phyloP scores from a whole-genome alignment of 805 yeast genomes.

The Wickerhamiella siamensis region DNA sequence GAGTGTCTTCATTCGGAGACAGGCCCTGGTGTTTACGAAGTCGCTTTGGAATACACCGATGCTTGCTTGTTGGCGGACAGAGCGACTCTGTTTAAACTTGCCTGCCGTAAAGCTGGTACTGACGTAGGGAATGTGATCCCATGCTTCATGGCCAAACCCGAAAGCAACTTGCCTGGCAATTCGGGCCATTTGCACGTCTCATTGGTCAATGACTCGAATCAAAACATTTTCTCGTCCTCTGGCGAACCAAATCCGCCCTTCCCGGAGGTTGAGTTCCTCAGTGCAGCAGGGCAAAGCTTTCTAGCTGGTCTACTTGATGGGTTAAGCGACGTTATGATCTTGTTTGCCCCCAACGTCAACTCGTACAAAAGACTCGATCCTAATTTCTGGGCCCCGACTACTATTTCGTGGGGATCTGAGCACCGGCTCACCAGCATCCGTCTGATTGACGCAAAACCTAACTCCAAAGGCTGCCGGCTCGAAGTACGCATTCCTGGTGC shows the following conservation, averaged over 20 bases:
- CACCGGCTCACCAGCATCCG: constrained; percentile 25
- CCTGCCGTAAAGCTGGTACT: constrained; percentile 21
- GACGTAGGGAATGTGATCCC: constrained; percentile 19
- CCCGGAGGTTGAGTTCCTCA: constrained; percentile 19
- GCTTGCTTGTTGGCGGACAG: constrained; percentile 23
- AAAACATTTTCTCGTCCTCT: constrained; percentile 18
- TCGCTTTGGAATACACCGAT: constrained; percentile 22
- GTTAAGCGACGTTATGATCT: constrained; percentile 24
- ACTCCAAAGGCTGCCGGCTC: constrained; percentile 20
- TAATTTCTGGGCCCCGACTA: constrained; percentile 26
- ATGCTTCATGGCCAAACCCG: constrained; percentile 27
- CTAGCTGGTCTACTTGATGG: constrained; percentile 25
- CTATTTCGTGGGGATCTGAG: constrained; percentile 26
- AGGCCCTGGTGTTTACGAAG: constrained; percentile 27
- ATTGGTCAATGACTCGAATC: constrained; percentile 16
- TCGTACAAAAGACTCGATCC: constrained; percentile 26
- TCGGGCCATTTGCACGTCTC: constrained; percentile 26
- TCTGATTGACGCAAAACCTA: constrained; percentile 20
- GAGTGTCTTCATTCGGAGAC: constrained; percentile 27
- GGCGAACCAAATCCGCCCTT: constrained; percentile 17
- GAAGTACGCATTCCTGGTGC: constrained; percentile 28
- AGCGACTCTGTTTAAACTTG: constrained; percentile 22
- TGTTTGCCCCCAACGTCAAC: constrained; percentile 25
- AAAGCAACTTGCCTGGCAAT: constrained; percentile 25
- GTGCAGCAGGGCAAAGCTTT: constrained; percentile 21